These are phyloP conservation scores for Arthrocladium fulminans DNA, from an alignment of 2,329 filamentous ascomycete species.

Conservation along the genomic window DNA sequence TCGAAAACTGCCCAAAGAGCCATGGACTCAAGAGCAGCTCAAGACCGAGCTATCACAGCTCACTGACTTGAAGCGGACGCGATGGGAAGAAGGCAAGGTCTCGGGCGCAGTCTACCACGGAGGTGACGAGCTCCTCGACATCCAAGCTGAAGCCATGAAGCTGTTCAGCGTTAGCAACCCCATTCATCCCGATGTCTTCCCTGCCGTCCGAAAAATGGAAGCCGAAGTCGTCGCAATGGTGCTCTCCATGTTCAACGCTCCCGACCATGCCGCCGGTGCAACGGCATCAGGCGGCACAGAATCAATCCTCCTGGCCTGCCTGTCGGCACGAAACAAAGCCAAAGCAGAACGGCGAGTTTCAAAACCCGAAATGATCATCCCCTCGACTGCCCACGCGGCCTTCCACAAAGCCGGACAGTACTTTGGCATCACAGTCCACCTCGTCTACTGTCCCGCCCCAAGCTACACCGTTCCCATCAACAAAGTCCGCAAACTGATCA, in stretches of 20 bases:
- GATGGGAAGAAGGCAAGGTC: slow-evolving; percentile 93
- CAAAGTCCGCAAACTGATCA: slow-evolving; percentile 74
- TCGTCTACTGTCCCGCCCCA: slow-evolving; percentile 78
- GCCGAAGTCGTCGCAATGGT: slow-evolving; percentile 95
- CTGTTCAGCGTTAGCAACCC: slow-evolving; percentile 94
- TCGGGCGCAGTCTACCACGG: slow-evolving; percentile 96
- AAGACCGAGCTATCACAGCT: slow-evolving; percentile 70
- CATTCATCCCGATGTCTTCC: slow-evolving; percentile 96
- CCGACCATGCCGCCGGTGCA: slow-evolving; percentile 73
- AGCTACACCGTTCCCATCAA: slow-evolving; percentile 73
- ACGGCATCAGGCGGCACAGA: slow-evolving; percentile 91
- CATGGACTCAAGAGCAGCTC: slow-evolving; percentile 71
- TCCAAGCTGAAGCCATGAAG: slow-evolving; percentile 88
- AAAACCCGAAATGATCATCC: slow-evolving; percentile 95
- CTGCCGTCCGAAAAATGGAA: slow-evolving; percentile 97
- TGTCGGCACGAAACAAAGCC: slow-evolving; percentile 83
- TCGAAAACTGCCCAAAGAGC: slow-evolving; percentile 69
- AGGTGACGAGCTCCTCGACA: slow-evolving; percentile 66
- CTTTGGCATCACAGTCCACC: slow-evolving; percentile 91
- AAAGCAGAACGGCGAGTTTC: slow-evolving; percentile 76
- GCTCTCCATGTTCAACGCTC: slow-evolving; percentile 78
- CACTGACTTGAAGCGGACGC: slow-evolving; percentile 80
- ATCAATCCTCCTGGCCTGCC: slow-evolving; percentile 90
- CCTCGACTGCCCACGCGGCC: slow-evolving; percentile 87
- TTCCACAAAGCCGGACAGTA: slow-evolving; percentile 93